Conservation (phyloP, 2,329 filamentous ascomycete species). For the Ophiognomonia clavigignenti-juglandacearum region DNA sequence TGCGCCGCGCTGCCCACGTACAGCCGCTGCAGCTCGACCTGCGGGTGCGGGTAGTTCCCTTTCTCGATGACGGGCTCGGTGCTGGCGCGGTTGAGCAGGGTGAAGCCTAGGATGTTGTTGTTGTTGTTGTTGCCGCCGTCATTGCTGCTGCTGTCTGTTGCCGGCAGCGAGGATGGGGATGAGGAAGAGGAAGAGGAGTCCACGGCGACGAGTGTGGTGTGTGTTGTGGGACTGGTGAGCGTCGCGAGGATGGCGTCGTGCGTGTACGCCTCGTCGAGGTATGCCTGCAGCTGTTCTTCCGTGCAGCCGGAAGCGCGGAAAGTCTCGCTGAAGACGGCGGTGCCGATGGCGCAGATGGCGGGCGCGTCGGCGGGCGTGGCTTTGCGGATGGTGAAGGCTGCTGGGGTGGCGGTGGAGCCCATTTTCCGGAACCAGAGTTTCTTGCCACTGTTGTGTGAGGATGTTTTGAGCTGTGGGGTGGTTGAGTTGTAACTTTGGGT, state of each 20-base stretch:
- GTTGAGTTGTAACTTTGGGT: no score
- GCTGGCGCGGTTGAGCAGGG: slow-evolving; percentile 30
- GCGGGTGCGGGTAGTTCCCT: slow-evolving; percentile 22
- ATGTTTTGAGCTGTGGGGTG: no score
- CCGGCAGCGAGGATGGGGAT: no score
- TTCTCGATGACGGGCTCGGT: slow-evolving; percentile 29
- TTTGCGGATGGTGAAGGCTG: slow-evolving; percentile 19
- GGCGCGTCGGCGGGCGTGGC: slow-evolving; percentile 24
- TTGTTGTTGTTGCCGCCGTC: no score
- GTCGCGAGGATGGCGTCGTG: slow-evolving; percentile 20
- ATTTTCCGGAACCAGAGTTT: no score
- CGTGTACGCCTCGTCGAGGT: slow-evolving; percentile 33
- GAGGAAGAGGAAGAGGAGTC: no score
- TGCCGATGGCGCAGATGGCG: slow-evolving; percentile 29
- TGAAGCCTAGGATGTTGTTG: slow-evolving; percentile 35
- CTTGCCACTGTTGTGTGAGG: no score
- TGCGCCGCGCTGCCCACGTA: slow-evolving; percentile 33
- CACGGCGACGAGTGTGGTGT: slow-evolving; percentile 25
- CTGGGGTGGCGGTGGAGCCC: no score
- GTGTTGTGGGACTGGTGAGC: slow-evolving; percentile 19
- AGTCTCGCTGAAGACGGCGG: slow-evolving; percentile 30
- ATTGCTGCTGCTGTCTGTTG: no score
- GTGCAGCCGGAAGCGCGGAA: slow-evolving; percentile 37
- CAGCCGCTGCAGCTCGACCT: slow-evolving; percentile 39
- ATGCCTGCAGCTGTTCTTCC: slow-evolving; percentile 30